phyloP scores from a whole-genome alignment of 2,329 filamentous ascomycete species.

The Hypoxylon sp. region DNA sequence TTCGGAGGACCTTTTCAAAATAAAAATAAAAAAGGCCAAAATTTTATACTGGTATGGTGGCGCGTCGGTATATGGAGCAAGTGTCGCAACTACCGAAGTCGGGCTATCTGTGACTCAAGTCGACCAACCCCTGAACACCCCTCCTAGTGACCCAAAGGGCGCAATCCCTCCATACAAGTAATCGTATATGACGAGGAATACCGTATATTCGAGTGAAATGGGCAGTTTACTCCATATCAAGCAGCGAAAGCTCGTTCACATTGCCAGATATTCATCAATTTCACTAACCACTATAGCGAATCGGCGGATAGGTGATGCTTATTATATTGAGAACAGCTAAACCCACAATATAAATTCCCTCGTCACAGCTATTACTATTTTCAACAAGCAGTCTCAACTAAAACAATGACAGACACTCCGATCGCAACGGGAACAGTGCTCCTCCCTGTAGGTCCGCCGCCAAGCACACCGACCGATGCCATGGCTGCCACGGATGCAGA shows the following conservation, averaged over 20 bases:
- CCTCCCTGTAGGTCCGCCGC: constrained; percentile 9
- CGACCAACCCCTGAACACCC: constrained; percentile 17
- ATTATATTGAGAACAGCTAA: background rate
- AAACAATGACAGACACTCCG: constrained; percentile 28
- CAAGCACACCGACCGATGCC: background rate
- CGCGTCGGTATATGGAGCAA: background rate
- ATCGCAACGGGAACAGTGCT: constrained; percentile 14
- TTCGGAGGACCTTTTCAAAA: too few relatives aligned
- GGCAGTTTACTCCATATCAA: background rate
- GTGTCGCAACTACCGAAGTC: constrained; percentile 22
- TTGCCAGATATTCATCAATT: background rate
- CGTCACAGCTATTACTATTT: background rate
- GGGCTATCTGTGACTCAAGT: constrained; percentile 26
- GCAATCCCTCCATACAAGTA: background rate
- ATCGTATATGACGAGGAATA: background rate
- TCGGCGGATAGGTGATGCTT: background rate
- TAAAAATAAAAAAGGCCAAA: too few relatives aligned
- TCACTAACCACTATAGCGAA: background rate
- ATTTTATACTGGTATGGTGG: too few relatives aligned
- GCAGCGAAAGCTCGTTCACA: background rate
- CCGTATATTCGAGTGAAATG: background rate
- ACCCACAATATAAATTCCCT: background rate
- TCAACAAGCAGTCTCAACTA: background rate
- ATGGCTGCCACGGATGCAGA: background rate
- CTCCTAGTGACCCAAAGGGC: background rate